These are phyloP conservation scores for Penicillium expansum DNA, from an alignment of 2,329 filamentous ascomycete species.

Conservation along the genomic window DNA sequence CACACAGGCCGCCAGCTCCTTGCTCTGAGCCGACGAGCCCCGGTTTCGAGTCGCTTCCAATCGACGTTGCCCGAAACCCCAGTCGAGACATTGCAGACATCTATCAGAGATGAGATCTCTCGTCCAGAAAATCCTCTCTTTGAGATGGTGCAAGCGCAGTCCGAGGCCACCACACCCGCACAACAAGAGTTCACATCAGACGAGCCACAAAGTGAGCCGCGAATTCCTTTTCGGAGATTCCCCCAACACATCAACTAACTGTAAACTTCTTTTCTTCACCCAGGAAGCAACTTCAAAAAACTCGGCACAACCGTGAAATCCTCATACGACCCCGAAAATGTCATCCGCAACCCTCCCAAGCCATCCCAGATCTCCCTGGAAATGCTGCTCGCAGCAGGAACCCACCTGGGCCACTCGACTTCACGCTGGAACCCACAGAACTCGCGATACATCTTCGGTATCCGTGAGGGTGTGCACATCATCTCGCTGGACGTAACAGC, in stretches of 20 bases:
- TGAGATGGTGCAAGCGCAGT: conserved; percentile 12
- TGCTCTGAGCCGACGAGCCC: conserved; percentile 33
- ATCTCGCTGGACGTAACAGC: conserved; percentile 88
- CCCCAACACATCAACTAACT: not conserved
- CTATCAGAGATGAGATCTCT: conserved; percentile 3
- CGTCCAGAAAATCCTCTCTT: conserved; percentile 15
- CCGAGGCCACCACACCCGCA: not conserved
- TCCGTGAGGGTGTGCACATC: conserved; percentile 84
- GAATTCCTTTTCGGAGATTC: not conserved
- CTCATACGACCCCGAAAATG: conserved; percentile 33
- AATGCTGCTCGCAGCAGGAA: conserved; percentile 81
- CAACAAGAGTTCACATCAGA: conserved; percentile 1
- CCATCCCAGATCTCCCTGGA: conserved; percentile 84
- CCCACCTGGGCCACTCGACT: conserved; percentile 85
- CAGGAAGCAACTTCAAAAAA: conserved; percentile 33
- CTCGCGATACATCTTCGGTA: conserved; percentile 88
- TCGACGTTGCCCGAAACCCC: conserved; percentile 30
- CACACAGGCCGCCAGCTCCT: conserved; percentile 38
- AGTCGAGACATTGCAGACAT: conserved; percentile 26
- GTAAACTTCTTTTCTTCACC: not conserved
- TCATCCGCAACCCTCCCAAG: conserved; percentile 66
- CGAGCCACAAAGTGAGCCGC: conserved; percentile 27
- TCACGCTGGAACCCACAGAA: conserved; percentile 94
- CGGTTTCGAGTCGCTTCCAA: conserved; percentile 33
- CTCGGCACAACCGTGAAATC: conserved; percentile 32